Percentiles rank a stretch among this genome's conserved stretches.
These are phyloP conservation scores for Agrostemma githago DNA, from an alignment of 148 eudicot genomes.

Conservation along the genomic window DNA sequence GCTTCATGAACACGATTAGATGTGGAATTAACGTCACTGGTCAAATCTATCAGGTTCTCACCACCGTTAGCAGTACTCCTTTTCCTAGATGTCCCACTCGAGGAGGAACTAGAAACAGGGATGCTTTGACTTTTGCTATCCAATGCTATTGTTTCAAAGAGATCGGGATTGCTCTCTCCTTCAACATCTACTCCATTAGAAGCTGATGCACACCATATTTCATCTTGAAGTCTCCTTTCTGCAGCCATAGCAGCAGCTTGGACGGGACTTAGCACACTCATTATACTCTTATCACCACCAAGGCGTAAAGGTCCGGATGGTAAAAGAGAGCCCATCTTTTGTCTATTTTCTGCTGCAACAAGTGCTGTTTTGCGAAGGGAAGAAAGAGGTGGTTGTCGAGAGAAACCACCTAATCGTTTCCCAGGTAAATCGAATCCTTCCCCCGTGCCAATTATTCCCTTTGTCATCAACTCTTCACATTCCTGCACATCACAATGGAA, in stretches of 20 bases:
- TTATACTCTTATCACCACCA: constrained; percentile 82
- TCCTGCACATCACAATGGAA: constrained; percentile 40
- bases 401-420: constrained; percentile 70
- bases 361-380: constrained; percentile 53
- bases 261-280: constrained; percentile 64
- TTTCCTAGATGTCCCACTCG: constrained; percentile 34
- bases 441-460: constrained; percentile 72
- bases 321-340: constrained; percentile 44
- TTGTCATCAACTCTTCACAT: constrained; percentile 77
- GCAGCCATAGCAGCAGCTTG: constrained; percentile 99
- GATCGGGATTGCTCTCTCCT: constrained; percentile 33
- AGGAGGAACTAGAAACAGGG: constrained; percentile 27
- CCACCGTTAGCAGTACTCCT: constrained; percentile 29
- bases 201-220: constrained; percentile 83
- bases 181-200: constrained; percentile 31
- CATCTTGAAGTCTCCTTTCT: constrained; percentile 88
- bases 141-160: constrained; percentile 18
- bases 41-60: constrained; percentile 24
- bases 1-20: constrained; percentile 5
- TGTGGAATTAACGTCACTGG: constrained; percentile 5
- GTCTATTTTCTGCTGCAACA: constrained; percentile 76
- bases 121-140: constrained; percentile 20
- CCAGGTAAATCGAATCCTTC: constrained; percentile 90
- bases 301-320: constrained; percentile 80
- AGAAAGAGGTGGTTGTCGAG: constrained; percentile 60